A percentile compares a stretch with the other conserved stretches of the same genome.
Conservation (phyloP, 768 basidiomycete genomes). For the Amanita polypyramis region DNA sequence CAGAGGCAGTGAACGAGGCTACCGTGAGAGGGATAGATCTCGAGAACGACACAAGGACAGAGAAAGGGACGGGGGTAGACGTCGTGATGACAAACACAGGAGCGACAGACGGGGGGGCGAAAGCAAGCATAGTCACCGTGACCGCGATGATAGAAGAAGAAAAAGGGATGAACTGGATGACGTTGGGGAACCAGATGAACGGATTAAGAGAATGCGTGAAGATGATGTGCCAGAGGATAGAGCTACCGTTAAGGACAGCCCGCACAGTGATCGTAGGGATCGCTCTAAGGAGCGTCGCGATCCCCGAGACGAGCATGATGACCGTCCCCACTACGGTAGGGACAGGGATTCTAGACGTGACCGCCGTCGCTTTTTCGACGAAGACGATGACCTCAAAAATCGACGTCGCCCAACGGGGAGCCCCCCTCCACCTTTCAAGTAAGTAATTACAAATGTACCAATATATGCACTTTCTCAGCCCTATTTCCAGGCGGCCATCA, state of each 20-base stretch:
- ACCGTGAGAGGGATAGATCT: conserved; percentile 45
- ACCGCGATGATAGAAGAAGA: conserved; percentile 46
- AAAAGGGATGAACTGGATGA: conserved; percentile 65
- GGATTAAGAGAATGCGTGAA: conserved; percentile 6
- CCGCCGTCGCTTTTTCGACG: conserved; percentile 30
- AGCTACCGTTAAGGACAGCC: conserved; percentile 34
- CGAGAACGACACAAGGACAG: conserved; percentile 41
- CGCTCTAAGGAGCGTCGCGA: conserved; percentile 49
- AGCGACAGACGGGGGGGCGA: conserved; percentile 44
- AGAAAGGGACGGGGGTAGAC: conserved; percentile 38
- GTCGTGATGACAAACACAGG: conserved; percentile 42
- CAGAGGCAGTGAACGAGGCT: conserved; percentile 37
- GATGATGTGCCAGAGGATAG: conserved; percentile 35
- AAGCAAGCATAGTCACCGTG: conserved; percentile 44
- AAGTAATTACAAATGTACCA: conserved; percentile 13
- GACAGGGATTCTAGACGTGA: conserved; percentile 32
- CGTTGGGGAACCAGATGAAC: conserved; percentile 22
- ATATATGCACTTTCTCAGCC: conserved; percentile 7
- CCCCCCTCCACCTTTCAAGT: conserved; percentile 40
- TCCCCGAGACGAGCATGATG: conserved; percentile 55
- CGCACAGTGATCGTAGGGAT: conserved; percentile 36
- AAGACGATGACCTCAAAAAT: conserved; percentile 28
- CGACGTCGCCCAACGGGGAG: conserved; percentile 22
- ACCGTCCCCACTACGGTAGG: conserved; percentile 31
- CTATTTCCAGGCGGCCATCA: conserved; percentile 50